A percentile compares a stretch with the other conserved stretches of the same genome.
phyloP scores from a whole-genome alignment of 352 stramenopile species.

The Phytophthora sp. region DNA sequence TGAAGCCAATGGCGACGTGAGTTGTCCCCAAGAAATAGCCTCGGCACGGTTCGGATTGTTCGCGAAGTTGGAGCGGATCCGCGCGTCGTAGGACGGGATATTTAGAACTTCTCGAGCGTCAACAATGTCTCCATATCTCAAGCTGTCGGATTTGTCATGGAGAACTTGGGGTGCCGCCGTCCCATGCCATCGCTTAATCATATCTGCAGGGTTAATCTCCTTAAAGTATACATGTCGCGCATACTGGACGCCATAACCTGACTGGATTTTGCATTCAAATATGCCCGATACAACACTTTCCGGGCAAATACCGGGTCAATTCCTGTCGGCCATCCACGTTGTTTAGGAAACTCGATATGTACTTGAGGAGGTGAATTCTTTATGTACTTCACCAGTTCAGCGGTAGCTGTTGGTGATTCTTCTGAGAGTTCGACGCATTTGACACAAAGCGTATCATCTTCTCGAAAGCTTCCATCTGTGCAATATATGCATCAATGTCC shows the following conservation, averaged over 20 bases:
- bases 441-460: too few relatives aligned
- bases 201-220: not conserved
- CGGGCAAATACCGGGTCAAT: too few relatives aligned
- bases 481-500: too few relatives aligned
- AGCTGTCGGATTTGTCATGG: not conserved
- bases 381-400: too few relatives aligned
- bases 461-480: too few relatives aligned
- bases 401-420: too few relatives aligned
- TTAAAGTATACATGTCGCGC: not conserved
- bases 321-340: too few relatives aligned
- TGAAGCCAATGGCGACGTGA: too few relatives aligned
- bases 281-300: not conserved
- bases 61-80: conserved; percentile 1
- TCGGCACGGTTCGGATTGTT: conserved; percentile 5
- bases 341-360: too few relatives aligned
- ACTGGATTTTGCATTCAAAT: not conserved
- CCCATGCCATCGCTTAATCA: not conserved
- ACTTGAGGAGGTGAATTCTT: too few relatives aligned
- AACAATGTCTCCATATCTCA: conserved; percentile 1
- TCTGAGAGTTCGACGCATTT: too few relatives aligned
- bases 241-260: not conserved
- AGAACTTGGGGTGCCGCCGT: not conserved
- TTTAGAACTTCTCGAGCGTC: not conserved
- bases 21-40: not conserved
- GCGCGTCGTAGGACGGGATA: not conserved